Evolutionary conservation across 2,329 filamentous ascomycete genomes (phyloP), one percentile per base, ranked within the genome.

Genomic region (Zarea fungicola): DNA sequence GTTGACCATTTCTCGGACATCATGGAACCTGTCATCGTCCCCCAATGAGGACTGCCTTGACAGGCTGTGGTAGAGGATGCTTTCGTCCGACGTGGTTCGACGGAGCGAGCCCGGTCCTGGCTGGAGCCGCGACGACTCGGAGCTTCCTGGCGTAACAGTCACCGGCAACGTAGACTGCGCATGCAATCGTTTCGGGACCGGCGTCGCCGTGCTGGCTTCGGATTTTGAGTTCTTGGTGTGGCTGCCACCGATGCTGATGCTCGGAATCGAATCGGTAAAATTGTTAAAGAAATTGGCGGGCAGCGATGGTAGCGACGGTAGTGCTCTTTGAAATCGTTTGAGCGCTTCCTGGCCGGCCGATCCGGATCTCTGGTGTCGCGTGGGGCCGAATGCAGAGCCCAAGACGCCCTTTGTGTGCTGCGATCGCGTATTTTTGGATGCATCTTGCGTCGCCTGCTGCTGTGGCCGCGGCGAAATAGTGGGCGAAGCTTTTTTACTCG

Each of bases 1-100:
- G 60, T 96, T 97, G 46, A 92, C 85, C 71, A 93, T 88, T 53
- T 89, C 86, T 36, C 84, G 81, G 11, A 95, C 82, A 64, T 93
- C 76, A 42, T 86, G 80, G 64, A 93, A 97, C 37, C 84, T 78
- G 32, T 81, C 81, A 58, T 92, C 88, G 61, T 96, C 89, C 2
- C 91, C 91, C 1, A 95, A 75, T 0, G 89, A 95, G 0, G 90
- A 93, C 1, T 86, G 83, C 22, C 83, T 77, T 1, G 91, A 95
- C 3, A 90, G 71, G 5, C 81, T 83, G 56, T 88, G 82, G 57
- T 86, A 85, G 14, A 93, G 75, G 52, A 95, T 68, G 5, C 88
- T 93, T 51, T 90, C 85, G 62, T 95, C 87, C 18, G 67, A 70
- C 7, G 65, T 69, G 10, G 63, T 65, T 49, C 59, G 63, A 28